A percentile compares a stretch with the other conserved stretches of the same genome.
phyloP scores from a whole-genome alignment of 371 early-diverging fungal species.

The Rhizopus delemar region DNA sequence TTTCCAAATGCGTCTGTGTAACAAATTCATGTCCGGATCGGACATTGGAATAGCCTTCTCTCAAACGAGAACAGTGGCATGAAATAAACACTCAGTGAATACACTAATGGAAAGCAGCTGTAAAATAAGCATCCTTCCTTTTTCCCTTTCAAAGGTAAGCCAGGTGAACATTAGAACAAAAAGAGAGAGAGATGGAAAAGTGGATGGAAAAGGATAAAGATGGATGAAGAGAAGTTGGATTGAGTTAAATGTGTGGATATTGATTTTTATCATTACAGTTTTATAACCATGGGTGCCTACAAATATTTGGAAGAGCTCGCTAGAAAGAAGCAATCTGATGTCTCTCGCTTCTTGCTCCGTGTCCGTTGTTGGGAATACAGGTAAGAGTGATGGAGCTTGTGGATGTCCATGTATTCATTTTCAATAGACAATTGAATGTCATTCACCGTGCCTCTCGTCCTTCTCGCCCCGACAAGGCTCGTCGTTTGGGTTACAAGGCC shows the following conservation, averaged over 20 bases:
- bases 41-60: no score
- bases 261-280: not conserved
- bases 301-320: conserved; percentile 96
- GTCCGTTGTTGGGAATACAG: conserved; percentile 92
- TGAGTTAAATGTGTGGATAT: not conserved
- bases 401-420: not conserved
- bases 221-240: not conserved
- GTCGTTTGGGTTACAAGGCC: conserved; percentile 98
- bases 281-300: conserved; percentile 56
- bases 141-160: conserved; percentile 9
- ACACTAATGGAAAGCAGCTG: not conserved
- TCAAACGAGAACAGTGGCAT: no score
- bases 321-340: conserved; percentile 98
- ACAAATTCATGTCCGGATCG: no score
- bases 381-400: not conserved
- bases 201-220: not conserved
- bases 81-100: not conserved
- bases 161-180: not conserved
- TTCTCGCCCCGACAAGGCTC: conserved; percentile 98
- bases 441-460: conserved; percentile 97
- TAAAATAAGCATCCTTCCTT: conserved; percentile 3
- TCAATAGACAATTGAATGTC: conserved; percentile 83
- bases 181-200: conserved; percentile 1
- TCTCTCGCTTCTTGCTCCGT: conserved; percentile 96
- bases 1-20: no score